Evolutionary conservation across 331 rosid genomes (phyloP).

Genomic region (Pyracantha coccinea): DNA sequence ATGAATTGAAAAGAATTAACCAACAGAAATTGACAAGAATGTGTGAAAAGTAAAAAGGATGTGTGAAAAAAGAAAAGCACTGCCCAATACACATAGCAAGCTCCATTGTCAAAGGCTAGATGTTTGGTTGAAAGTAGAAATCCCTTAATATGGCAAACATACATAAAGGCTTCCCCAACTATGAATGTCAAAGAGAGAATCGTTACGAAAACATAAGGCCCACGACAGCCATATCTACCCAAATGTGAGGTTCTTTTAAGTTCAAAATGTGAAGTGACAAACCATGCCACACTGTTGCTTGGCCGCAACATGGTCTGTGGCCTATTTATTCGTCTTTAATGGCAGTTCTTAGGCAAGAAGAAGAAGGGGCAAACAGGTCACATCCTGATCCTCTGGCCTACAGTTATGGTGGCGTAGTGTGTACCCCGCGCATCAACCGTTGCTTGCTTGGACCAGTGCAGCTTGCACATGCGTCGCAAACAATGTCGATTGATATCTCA

Average conservation of each 20-base stretch:
- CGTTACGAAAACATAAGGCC: not conserved
- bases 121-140: constrained; percentile 4
- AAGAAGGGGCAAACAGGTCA: not conserved
- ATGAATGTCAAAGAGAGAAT: not conserved
- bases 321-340: not conserved
- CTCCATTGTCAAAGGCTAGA: constrained; percentile 1
- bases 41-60: too few species aligned
- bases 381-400: not conserved
- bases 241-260: not conserved
- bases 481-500: not conserved
- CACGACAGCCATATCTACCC: not conserved
- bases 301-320: not conserved
- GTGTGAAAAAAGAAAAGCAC: too few species aligned
- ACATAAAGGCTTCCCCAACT: not conserved
- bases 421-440: not conserved
- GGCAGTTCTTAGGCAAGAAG: not conserved
- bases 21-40: too few species aligned
- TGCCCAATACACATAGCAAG: not conserved
- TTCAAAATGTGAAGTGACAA: not conserved
- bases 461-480: not conserved
- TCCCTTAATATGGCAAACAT: not conserved
- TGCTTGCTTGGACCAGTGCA: not conserved
- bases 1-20: too few species aligned
- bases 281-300: constrained; percentile 1
- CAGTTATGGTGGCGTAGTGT: not conserved